Conservation (phyloP, 2,329 filamentous ascomycete genomes). For the Rosellinia necatrix region DNA sequence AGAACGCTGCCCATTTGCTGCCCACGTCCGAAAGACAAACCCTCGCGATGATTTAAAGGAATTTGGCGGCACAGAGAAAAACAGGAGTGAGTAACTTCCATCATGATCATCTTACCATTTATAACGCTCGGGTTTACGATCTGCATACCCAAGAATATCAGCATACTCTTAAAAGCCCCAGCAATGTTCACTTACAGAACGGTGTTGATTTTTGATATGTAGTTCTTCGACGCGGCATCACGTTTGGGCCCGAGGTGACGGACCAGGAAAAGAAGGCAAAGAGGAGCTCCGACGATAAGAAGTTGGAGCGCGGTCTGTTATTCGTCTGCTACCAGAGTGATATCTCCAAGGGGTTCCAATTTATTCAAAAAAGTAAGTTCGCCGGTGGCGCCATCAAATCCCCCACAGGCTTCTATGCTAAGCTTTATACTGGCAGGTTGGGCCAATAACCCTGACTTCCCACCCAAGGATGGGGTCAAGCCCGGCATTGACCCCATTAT, state of each 20-base stretch:
- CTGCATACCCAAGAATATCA: background rate
- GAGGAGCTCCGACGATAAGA: constrained; percentile 33
- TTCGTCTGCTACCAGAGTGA: constrained; percentile 53
- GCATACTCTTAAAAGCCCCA: background rate
- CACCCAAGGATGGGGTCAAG: constrained; percentile 1
- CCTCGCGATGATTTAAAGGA: constrained; percentile 45
- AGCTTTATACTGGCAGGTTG: constrained; percentile 35
- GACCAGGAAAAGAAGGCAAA: constrained; percentile 38
- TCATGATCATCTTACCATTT: background rate
- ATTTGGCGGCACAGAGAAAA: constrained; percentile 31
- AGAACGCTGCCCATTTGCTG: constrained; percentile 49
- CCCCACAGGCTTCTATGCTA: constrained; percentile 21
- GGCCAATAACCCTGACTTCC: constrained; percentile 28
- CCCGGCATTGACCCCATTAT: constrained; percentile 30
- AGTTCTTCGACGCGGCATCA: constrained; percentile 50
- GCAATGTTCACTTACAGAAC: background rate
- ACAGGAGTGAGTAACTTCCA: constrained; percentile 35
- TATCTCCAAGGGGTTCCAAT: constrained; percentile 47
- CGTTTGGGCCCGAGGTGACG: constrained; percentile 47
- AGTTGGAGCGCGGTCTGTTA: constrained; percentile 48
- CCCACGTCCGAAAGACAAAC: constrained; percentile 53
- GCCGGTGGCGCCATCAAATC: background rate
- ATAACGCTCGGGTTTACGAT: background rate
- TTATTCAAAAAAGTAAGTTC: constrained; percentile 43
- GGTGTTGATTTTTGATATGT: background rate